These are phyloP conservation scores for Umbelopsis ramanniana DNA, from an alignment of 192 early-diverging fungal genomes.

Conservation along the genomic window DNA sequence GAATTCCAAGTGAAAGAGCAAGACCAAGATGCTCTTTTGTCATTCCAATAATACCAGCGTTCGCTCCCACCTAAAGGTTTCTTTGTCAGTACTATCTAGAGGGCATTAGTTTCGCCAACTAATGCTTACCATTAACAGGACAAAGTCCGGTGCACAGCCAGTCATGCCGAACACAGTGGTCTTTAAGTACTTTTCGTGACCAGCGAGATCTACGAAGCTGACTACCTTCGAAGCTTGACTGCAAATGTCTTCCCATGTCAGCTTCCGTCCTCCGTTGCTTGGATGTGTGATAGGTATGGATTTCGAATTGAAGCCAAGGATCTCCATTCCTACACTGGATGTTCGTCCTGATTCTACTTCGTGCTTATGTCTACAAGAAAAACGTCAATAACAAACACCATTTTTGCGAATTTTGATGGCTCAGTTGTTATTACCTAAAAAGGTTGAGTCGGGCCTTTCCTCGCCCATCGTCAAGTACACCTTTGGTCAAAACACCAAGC, in stretches of 20 bases:
- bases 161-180: slow-evolving; percentile 97
- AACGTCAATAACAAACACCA: background rate
- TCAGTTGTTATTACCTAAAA: slow-evolving; percentile 55
- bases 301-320: slow-evolving; percentile 84
- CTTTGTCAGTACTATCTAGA: background rate
- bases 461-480: slow-evolving; percentile 89
- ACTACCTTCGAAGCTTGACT: slow-evolving; percentile 73
- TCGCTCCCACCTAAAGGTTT: slow-evolving; percentile 54
- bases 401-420: background rate
- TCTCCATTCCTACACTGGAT: slow-evolving; percentile 87
- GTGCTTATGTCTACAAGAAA: slow-evolving; percentile 79
- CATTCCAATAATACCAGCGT: slow-evolving; percentile 92
- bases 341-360: slow-evolving; percentile 91
- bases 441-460: slow-evolving; percentile 89
- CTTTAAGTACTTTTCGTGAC: slow-evolving; percentile 95
- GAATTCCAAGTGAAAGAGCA: slow-evolving; percentile 83
- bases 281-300: slow-evolving; percentile 60
- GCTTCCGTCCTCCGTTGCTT: slow-evolving; percentile 54
- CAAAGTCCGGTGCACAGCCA: slow-evolving; percentile 88
- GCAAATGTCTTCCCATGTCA: slow-evolving; percentile 88
- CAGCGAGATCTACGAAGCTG: slow-evolving; percentile 76
- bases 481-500: slow-evolving; percentile 90
- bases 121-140: slow-evolving; percentile 77
- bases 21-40: slow-evolving; percentile 93
- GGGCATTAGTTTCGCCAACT: slow-evolving; percentile 15